Base-by-base conservation (phyloP, 345 rosid genomes). In the Pugionium cornutum region DNA sequence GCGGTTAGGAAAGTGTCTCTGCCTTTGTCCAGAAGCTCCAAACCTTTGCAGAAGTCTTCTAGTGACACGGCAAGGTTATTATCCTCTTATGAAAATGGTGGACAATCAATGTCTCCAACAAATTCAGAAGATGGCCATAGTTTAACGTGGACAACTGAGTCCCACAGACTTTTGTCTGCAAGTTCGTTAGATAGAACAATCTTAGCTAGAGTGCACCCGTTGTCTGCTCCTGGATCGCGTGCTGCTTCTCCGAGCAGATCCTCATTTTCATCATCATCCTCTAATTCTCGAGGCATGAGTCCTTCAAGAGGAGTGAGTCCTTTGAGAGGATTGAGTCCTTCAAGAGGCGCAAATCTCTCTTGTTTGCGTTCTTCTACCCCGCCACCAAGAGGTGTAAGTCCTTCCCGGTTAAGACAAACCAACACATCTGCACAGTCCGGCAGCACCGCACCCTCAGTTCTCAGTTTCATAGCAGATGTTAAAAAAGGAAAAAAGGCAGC, bases 381-480 rank as follows among this genome's bases (percentile, higher is more conserved):
- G 30, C 79, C 91, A 77, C 55, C 86, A n/a, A 81, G 90, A 79
- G 96, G 90, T 50, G 74, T 78, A 32, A 89, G 95, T 59, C 98
- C 95, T 56, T 83, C 92, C 44, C 75, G 88, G 73, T 72, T 77
- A 69, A 84, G 97, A 79, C 50, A 89, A 59, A 65, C 86, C 34
- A 73, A 62, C 57, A 50, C 76, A 36, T 64, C 82, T 59, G 41
- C 81, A 64, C 91, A 86, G 74, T 69, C 87, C n/a, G 76, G 46
- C 68, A 75, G 47, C 81, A 65, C 2, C 32, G 8, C 92, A 48
- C 76, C 83, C 56, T 86, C 97, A 8, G 97, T 88, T 49, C 91
- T 92, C 9, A 90, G 92, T 80, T 90, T 89, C 78, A 76, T 88
- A 27, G 89, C 82, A 0, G 97, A 92, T 74, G 80, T 88, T 39